phyloP scores from a whole-genome alignment of 176 grass and related monocot species.

The Aegilops longissima region DNA sequence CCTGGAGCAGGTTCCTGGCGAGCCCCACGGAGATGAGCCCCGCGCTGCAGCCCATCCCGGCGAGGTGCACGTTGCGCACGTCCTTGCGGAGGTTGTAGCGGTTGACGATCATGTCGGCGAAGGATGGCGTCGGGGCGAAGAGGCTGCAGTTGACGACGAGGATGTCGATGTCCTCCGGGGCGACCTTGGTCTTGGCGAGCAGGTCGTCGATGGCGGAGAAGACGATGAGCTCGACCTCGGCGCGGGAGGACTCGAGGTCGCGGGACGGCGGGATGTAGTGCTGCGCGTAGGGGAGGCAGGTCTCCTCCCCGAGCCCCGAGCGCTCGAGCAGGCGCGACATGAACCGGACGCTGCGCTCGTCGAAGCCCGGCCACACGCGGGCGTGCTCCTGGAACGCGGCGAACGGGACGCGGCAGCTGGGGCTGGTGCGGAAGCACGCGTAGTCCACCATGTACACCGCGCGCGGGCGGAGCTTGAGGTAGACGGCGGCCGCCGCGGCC shows the following conservation, averaged over 20 bases:
- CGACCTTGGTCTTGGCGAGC: constrained; percentile 47
- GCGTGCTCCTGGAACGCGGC: constrained; percentile 71
- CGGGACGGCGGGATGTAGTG: constrained; percentile 68
- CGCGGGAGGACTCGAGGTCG: constrained; percentile 53
- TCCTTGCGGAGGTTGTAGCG: constrained; percentile 47
- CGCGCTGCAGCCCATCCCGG: constrained; percentile 71
- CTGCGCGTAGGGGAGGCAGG: constrained; percentile 67
- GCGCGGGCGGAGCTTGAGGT: constrained; percentile 53
- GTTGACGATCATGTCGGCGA: constrained; percentile 58
- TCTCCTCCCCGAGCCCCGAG: constrained; percentile 74
- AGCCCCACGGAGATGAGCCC: constrained; percentile 55
- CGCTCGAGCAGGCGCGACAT: constrained; percentile 63
- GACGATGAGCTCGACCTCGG: constrained; percentile 59
- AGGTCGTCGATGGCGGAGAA: constrained; percentile 82
- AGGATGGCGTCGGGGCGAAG: constrained; percentile 58
- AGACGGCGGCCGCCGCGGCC: constrained; percentile 5
- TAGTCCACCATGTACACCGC: constrained; percentile 73
- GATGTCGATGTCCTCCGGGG: constrained; percentile 46
- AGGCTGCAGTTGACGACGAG: constrained; percentile 63
- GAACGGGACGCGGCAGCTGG: constrained; percentile 66
- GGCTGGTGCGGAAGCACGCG: constrained; percentile 61
- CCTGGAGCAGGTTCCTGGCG: constrained; percentile 58
- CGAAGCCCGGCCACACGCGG: constrained; percentile 55
- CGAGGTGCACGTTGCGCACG: constrained; percentile 56
- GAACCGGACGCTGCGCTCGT: constrained; percentile 76